phyloP scores from a whole-genome alignment of 495 filamentous ascomycete species.

The Tuber calosporum region DNA sequence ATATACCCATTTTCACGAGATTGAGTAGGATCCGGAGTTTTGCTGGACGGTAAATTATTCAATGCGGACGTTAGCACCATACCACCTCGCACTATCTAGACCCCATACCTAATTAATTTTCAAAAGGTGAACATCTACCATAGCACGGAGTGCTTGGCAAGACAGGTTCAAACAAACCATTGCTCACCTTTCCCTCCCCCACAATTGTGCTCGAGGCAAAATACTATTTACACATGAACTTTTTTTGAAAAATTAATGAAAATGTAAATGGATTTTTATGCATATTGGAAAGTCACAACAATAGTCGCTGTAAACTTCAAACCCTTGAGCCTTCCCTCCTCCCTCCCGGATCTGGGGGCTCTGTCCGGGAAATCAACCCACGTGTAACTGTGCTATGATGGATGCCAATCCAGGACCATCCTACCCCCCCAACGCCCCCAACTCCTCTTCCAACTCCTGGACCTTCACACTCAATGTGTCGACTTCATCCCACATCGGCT shows the following conservation, averaged over 20 bases:
- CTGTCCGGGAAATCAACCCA: neutral
- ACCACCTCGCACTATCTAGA: too few species aligned
- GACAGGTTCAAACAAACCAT: neutral
- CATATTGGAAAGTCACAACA: neutral
- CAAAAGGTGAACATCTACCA: neutral
- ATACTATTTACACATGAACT: neutral
- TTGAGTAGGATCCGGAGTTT: neutral
- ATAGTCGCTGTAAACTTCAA: neutral
- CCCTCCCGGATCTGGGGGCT: too few species aligned
- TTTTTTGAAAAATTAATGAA: neutral
- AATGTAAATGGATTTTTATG: neutral
- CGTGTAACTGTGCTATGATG: neutral
- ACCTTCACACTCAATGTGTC: neutral
- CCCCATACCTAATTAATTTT: neutral
- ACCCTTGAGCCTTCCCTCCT: neutral
- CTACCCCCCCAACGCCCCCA: neutral
- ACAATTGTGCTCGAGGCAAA: neutral
- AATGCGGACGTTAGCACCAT: neutral
- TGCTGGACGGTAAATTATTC: neutral
- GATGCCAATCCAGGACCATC: neutral
- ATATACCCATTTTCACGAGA: neutral
- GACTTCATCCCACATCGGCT: neutral
- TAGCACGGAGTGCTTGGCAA: neutral
- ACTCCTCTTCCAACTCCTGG: neutral
- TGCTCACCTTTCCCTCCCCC: neutral